Percentiles rank a stretch among this genome's conserved stretches.
Conservation (phyloP, 768 basidiomycete species). For the Saitozyma podzolica region DNA sequence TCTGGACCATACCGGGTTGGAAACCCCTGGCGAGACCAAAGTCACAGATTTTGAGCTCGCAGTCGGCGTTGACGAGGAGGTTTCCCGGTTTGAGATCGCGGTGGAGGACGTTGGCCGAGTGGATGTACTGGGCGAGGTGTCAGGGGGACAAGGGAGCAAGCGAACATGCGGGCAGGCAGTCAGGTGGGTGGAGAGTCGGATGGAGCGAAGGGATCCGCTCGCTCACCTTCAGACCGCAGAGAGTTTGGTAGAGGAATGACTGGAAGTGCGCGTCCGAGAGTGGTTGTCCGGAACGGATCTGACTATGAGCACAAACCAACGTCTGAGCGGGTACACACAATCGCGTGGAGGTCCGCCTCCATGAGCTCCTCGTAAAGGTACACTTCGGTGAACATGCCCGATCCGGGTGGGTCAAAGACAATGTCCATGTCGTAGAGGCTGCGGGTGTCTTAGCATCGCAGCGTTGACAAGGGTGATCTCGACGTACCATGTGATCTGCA, state of each 20-base stretch:
- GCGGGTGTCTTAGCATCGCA: slow-evolving; percentile 62
- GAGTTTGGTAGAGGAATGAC: slow-evolving; percentile 96
- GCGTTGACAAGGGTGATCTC: background rate
- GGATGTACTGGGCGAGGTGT: slow-evolving; percentile 65
- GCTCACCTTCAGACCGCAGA: slow-evolving; percentile 86
- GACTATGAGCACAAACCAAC: slow-evolving; percentile 11
- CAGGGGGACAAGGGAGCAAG: background rate
- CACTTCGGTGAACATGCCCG: slow-evolving; percentile 92
- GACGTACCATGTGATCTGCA: slow-evolving; percentile 31
- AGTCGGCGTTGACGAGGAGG: slow-evolving; percentile 95
- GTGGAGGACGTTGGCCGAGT: slow-evolving; percentile 95
- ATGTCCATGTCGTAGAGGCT: slow-evolving; percentile 97
- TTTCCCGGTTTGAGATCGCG: slow-evolving; percentile 92
- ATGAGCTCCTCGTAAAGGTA: slow-evolving; percentile 92
- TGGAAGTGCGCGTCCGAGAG: slow-evolving; percentile 57
- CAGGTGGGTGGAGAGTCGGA: background rate
- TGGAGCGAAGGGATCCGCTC: background rate
- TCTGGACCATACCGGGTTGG: slow-evolving; percentile 70
- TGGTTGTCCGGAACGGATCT: slow-evolving; percentile 57
- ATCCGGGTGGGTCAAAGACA: slow-evolving; percentile 73
- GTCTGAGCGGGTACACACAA: slow-evolving; percentile 60
- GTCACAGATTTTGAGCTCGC: slow-evolving; percentile 78
- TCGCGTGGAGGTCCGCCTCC: slow-evolving; percentile 99
- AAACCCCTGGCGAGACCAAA: slow-evolving; percentile 96
- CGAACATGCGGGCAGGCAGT: slow-evolving; percentile 1